Percentiles rank a stretch among this genome's conserved stretches.
Conservation (phyloP, 305 asterid species). For the Fraxinus paxiana region DNA sequence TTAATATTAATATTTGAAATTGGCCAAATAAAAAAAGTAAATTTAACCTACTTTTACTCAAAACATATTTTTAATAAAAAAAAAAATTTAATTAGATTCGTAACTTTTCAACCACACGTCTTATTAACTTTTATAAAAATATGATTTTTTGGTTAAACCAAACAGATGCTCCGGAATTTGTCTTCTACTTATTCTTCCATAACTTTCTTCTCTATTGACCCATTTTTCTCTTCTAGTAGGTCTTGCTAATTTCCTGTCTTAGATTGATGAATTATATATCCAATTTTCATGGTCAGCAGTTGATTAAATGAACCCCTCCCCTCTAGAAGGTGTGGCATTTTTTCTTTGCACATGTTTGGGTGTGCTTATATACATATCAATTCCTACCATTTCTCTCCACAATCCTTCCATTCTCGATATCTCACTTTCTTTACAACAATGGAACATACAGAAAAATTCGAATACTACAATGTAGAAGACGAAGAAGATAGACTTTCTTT, state of each 20-base stretch:
- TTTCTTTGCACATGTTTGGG: not conserved
- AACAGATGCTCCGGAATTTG: not conserved
- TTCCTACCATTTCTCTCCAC: not conserved
- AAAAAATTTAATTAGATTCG: not conserved
- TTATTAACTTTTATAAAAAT: no score
- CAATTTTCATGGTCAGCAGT: not conserved
- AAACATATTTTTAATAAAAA: no score
- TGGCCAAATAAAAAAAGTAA: not conserved
- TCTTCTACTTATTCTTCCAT: not conserved
- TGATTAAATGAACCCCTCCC: not conserved
- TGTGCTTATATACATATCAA: not conserved
- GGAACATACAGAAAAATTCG: not conserved
- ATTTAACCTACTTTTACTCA: not conserved
- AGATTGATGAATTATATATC: not conserved
- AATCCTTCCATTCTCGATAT: not conserved
- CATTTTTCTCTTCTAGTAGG: conserved; percentile 1
- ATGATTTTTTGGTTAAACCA: not conserved
- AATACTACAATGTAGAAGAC: conserved; percentile 12
- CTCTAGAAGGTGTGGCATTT: not conserved
- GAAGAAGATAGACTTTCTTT: conserved; percentile 44
- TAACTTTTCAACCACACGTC: no score
- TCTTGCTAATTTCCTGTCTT: not conserved
- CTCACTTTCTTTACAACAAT: not conserved
- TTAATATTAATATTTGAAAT: not conserved
- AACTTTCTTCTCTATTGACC: conserved; percentile 4